Evolutionary conservation across 1,284 basidiomycete genomes (phyloP).

Genomic region (Puccinia polysora): DNA sequence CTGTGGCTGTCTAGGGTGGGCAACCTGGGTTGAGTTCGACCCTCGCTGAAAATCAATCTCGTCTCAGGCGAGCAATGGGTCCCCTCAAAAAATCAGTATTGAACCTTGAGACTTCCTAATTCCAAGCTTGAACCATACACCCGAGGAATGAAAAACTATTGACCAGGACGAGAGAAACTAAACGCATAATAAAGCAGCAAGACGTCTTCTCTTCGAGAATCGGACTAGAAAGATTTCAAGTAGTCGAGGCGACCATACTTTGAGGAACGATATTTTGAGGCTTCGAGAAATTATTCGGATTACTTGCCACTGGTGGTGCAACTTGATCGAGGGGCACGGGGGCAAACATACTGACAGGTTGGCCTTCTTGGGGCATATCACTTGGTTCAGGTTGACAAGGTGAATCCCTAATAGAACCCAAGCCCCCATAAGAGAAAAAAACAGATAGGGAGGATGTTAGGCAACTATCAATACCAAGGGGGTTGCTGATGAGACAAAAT

Average conservation of each 20-base stretch:
- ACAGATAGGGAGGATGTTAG: no score
- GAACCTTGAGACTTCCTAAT: no score
- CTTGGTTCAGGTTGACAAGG: slow-evolving; percentile 9
- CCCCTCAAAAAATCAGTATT: no score
- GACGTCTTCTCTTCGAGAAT: background rate
- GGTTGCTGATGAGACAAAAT: background rate
- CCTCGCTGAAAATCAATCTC: no score
- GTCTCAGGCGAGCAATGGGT: no score
- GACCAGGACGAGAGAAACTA: background rate
- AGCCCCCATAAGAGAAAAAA: background rate
- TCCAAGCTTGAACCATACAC: no score
- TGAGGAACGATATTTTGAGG: slow-evolving; percentile 15
- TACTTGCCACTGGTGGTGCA: slow-evolving; percentile 9
- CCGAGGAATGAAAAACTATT: no score
- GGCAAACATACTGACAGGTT: background rate
- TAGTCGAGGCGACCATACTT: background rate
- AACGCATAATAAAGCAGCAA: background rate
- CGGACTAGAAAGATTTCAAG: background rate
- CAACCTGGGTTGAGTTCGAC: no score
- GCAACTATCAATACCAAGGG: no score
- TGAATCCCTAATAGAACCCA: slow-evolving; percentile 4
- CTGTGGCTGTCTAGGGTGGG: no score
- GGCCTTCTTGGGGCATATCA: background rate
- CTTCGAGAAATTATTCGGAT: background rate
- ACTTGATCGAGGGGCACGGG: slow-evolving; percentile 19